These are phyloP conservation scores for Globisporangium apiculatum DNA, from an alignment of 352 stramenopile genomes.

Conservation along the genomic window DNA sequence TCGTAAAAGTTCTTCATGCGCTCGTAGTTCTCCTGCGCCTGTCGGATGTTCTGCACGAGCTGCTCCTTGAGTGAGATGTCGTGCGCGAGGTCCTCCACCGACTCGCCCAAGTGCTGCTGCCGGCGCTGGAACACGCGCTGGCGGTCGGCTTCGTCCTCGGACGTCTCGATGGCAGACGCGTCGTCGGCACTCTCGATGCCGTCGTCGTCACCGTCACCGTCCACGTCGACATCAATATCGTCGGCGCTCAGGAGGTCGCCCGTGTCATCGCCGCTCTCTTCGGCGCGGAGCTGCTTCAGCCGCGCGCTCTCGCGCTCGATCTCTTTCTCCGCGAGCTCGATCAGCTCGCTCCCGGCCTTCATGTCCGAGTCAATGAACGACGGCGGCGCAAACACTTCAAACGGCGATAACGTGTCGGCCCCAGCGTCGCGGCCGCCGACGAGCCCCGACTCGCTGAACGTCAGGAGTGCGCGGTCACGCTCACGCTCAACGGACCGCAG, in stretches of 20 bases:
- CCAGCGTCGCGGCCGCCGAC: constrained; percentile 10
- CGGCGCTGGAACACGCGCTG: constrained; percentile 80
- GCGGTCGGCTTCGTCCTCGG: constrained; percentile 64
- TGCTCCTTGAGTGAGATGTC: constrained; percentile 86
- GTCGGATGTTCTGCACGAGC: constrained; percentile 70
- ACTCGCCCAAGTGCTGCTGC: constrained; percentile 72
- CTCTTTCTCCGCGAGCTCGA: constrained; percentile 66
- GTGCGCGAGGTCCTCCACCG: constrained; percentile 68
- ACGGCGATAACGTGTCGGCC: not conserved
- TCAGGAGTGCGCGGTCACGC: constrained; percentile 55
- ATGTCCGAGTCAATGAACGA: constrained; percentile 36
- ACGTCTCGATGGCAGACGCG: constrained; percentile 26
- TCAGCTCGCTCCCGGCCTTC: constrained; percentile 55
- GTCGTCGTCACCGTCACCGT: constrained; percentile 1
- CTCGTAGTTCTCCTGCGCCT: constrained; percentile 79
- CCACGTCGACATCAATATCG: constrained; percentile 21
- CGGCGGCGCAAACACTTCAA: constrained; percentile 28
- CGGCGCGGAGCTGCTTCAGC: constrained; percentile 63
- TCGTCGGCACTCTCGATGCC: constrained; percentile 23
- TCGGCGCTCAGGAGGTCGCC: constrained; percentile 1
- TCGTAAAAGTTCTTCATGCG: constrained; percentile 81
- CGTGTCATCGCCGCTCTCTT: constrained; percentile 38
- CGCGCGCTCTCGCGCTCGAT: constrained; percentile 70
- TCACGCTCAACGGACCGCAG: constrained; percentile 56
- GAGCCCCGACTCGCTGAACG: constrained; percentile 13